phyloP scores from a whole-genome alignment of 768 basidiomycete species.

The Boletus huronensis region DNA sequence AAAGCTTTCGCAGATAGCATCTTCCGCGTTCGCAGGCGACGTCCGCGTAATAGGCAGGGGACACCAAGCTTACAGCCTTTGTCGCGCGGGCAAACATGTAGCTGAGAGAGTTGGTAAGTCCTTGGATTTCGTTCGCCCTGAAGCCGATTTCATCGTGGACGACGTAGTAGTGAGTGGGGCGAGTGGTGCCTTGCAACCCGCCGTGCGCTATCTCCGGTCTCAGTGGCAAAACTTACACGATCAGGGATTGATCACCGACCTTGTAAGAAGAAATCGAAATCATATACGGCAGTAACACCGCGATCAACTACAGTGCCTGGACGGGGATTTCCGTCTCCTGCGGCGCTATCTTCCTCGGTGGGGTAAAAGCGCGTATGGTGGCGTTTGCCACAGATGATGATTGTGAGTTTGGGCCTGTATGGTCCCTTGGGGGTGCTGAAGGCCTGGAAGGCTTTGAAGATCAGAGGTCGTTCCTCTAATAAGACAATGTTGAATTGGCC shows the following conservation, averaged over 20 bases:
- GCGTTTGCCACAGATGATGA: conserved; percentile 56
- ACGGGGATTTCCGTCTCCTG: conserved; percentile 46
- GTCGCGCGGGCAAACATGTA: conserved; percentile 63
- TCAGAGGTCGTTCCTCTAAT: conserved; percentile 41
- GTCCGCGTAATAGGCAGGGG: conserved; percentile 42
- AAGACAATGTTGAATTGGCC: conserved; percentile 50
- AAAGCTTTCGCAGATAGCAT: conserved; percentile 48
- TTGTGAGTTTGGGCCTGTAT: conserved; percentile 48
- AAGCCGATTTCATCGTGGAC: conserved; percentile 53
- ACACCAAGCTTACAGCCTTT: conserved; percentile 38
- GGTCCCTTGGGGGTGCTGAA: conserved; percentile 34
- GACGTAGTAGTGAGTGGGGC: conserved; percentile 55
- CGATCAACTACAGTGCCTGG: conserved; percentile 55
- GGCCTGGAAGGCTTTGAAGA: conserved; percentile 40
- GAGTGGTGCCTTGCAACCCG: conserved; percentile 45
- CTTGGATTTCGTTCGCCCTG: conserved; percentile 47
- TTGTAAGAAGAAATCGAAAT: conserved; percentile 56
- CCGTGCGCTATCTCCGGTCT: conserved; percentile 34
- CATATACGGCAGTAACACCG: conserved; percentile 51
- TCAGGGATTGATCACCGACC: conserved; percentile 24
- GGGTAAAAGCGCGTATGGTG: conserved; percentile 59
- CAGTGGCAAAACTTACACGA: background rate
- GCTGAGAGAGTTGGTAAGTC: conserved; percentile 51
- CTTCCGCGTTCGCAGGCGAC: conserved; percentile 53
- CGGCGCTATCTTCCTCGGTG: conserved; percentile 40